A percentile compares a stretch with the other conserved stretches of the same genome.
phyloP scores from a whole-genome alignment of 257 asterid genomes.

The Coffea canephora region DNA sequence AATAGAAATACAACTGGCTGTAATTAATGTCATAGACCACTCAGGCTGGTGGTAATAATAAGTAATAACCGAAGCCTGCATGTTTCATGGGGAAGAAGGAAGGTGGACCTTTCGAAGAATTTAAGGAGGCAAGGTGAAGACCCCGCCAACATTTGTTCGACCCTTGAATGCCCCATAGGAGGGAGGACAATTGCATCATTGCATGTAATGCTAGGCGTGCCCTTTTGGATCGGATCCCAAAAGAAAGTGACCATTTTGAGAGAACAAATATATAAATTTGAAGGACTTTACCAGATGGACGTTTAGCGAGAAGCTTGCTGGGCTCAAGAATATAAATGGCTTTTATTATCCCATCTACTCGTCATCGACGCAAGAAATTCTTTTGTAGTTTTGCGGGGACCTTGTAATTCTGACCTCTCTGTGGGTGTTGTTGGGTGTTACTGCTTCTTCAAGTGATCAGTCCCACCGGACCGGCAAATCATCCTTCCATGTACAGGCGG shows the following conservation, averaged over 20 bases:
- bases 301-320: background rate
- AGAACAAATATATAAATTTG: background rate
- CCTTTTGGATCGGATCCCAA: background rate
- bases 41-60: background rate
- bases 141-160: background rate
- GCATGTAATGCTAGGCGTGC: background rate
- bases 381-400: background rate
- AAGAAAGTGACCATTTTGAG: background rate
- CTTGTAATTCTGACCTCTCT: background rate
- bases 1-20: no score
- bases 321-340: background rate
- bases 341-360: background rate
- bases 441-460: no score
- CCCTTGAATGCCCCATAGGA: background rate
- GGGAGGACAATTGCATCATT: background rate
- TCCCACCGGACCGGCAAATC: no score
- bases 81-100: constrained; percentile 4
- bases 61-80: background rate
- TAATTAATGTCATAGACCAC: background rate
- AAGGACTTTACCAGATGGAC: background rate
- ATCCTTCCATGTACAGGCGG: background rate
- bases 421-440: no score
- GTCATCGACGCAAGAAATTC: background rate
- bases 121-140: constrained; percentile 2
- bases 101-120: constrained; percentile 10